A percentile compares a stretch with the other conserved stretches of the same genome.
Conservation (phyloP, 352 stramenopile genomes). For the Pythium apleroticum region DNA sequence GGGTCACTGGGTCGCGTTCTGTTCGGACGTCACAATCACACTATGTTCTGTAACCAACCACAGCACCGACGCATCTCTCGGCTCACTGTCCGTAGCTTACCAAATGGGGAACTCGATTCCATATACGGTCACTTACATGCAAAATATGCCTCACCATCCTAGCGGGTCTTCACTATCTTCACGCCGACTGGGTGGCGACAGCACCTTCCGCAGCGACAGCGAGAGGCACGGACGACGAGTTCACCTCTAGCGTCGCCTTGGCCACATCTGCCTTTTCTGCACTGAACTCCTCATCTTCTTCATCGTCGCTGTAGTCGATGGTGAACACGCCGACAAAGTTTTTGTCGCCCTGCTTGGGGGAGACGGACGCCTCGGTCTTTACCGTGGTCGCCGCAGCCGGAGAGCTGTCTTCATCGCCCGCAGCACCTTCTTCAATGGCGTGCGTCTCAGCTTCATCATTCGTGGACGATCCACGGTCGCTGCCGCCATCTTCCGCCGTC, state of each 20-base stretch:
- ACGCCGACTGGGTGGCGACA: slow-evolving; percentile 20
- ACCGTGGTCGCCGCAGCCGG: slow-evolving; percentile 21
- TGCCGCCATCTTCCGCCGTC: slow-evolving; percentile 60
- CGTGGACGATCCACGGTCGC: slow-evolving; percentile 54
- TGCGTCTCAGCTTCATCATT: slow-evolving; percentile 39
- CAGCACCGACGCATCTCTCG: not conserved
- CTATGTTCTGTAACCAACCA: too few relatives aligned
- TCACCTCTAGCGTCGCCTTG: slow-evolving; percentile 2
- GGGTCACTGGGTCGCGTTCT: too few relatives aligned
- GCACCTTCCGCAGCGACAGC: slow-evolving; percentile 1
- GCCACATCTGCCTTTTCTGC: slow-evolving; percentile 3
- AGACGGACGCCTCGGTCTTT: slow-evolving; percentile 5
- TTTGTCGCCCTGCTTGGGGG: slow-evolving; percentile 30
- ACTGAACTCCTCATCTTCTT: slow-evolving; percentile 44
- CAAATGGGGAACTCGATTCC: not conserved
- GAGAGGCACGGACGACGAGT: not conserved
- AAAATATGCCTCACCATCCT: not conserved
- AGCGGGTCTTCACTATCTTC: not conserved
- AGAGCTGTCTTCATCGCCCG: slow-evolving; percentile 32
- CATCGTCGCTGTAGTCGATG: slow-evolving; percentile 80
- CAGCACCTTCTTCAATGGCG: slow-evolving; percentile 2
- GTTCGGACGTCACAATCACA: too few relatives aligned
- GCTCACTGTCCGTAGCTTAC: too few relatives aligned
- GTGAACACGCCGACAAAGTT: slow-evolving; percentile 78
- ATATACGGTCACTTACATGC: not conserved